phyloP scores from a whole-genome alignment of 2,329 filamentous ascomycete species.

The Cercospora sojina region DNA sequence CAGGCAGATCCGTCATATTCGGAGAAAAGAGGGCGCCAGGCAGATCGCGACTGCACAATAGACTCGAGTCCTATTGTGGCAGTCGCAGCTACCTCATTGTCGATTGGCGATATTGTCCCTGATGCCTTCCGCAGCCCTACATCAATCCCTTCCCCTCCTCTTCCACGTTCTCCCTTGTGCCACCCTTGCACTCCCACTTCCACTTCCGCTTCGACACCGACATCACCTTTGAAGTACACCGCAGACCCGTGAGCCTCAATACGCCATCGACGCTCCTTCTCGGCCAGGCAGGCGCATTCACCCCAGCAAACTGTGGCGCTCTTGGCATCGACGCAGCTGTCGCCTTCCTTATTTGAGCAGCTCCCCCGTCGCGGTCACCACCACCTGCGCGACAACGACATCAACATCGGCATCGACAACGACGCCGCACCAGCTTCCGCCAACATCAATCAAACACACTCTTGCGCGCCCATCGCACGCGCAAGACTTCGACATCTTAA shows the following conservation, averaged over 20 bases:
- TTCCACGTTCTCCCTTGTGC: background rate
- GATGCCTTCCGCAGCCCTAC: background rate
- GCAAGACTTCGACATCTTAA: conserved; percentile 15
- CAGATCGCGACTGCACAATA: background rate
- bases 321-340: background rate
- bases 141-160: background rate
- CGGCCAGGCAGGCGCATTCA: background rate
- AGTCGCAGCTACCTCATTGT: background rate
- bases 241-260: background rate
- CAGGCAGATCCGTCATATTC: background rate
- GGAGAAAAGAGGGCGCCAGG: background rate
- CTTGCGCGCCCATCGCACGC: background rate
- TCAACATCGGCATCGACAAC: conserved; percentile 8
- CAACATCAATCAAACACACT: conserved; percentile 9
- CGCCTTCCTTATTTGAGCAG: conserved; percentile 1
- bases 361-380: background rate
- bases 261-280: background rate
- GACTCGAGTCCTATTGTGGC: background rate
- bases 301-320: conserved; percentile 1
- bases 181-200: background rate
- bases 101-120: background rate
- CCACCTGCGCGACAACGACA: conserved; percentile 1
- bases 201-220: background rate
- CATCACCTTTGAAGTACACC: background rate
- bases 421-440: background rate